Evolutionary conservation across 2,329 filamentous ascomycete genomes (phyloP).

Genomic region (Alternaria metachromatica): DNA sequence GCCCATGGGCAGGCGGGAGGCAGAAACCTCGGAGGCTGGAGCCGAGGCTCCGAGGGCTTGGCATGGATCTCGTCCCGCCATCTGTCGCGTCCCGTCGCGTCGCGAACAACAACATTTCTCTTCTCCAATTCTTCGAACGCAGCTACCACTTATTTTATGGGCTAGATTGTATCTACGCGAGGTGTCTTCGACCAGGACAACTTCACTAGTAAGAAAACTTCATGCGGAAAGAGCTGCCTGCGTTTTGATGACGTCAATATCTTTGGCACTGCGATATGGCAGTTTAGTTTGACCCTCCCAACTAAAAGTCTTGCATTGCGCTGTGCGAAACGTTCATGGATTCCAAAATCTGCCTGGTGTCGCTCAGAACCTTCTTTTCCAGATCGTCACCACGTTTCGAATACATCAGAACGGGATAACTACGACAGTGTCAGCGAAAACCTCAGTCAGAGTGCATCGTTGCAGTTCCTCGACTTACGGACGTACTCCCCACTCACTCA

Average conservation of each 20-base stretch:
- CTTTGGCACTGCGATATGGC: neutral
- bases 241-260: neutral
- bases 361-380: neutral
- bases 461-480: constrained; percentile 47
- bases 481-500: constrained; percentile 57
- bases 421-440: neutral
- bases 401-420: constrained; percentile 1
- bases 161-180: neutral
- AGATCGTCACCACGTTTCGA: neutral
- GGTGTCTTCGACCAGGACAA: neutral
- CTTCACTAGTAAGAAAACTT: neutral
- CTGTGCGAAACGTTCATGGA: neutral
- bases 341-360: neutral
- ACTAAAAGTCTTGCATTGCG: neutral
- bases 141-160: neutral
- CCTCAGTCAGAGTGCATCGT: neutral
- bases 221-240: neutral
- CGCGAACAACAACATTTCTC: neutral
- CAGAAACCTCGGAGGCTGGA: neutral
- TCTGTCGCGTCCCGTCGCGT: neutral
- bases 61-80: neutral
- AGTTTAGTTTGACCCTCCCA: neutral
- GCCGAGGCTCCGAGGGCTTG: neutral
- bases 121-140: neutral
- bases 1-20: neutral